A percentile compares a stretch with the other conserved stretches of the same genome.
Evolutionary conservation across 345 rosid species (phyloP).

Genomic region (Abelmoschus esculentus): DNA sequence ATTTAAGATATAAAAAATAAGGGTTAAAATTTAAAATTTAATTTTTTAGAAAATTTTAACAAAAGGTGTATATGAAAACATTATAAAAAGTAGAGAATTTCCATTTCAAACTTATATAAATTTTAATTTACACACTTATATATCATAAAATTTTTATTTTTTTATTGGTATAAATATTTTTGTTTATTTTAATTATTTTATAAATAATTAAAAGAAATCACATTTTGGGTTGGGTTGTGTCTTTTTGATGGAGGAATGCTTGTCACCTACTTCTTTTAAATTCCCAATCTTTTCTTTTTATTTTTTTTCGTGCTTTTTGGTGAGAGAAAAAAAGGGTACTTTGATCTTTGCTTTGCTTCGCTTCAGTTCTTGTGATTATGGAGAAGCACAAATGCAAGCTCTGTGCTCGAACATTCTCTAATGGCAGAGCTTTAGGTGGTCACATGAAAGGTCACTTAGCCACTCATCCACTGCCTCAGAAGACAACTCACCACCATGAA

Average conservation of each 20-base stretch:
- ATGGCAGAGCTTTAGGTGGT: neutral
- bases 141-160: too few species aligned
- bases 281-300: conserved; percentile 30
- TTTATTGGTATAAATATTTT: too few species aligned
- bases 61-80: too few species aligned
- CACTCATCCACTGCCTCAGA: neutral
- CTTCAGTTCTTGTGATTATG: neutral
- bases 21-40: too few species aligned
- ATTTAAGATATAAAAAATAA: too few species aligned
- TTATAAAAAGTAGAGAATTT: too few species aligned
- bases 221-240: neutral
- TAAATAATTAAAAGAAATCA: neutral
- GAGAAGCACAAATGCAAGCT: neutral
- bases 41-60: too few species aligned
- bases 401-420: neutral
- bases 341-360: conserved; percentile 4
- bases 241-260: conserved; percentile 56
- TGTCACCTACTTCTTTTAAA: conserved; percentile 95
- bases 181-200: neutral
- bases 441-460: neutral
- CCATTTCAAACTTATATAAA: too few species aligned
- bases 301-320: conserved; percentile 14
- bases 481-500: neutral
- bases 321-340: conserved; percentile 8
- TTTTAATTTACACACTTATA: too few species aligned